These are phyloP conservation scores for Decorospora gaudefroyi DNA, from an alignment of 2,329 filamentous ascomycete species.

Conservation along the genomic window DNA sequence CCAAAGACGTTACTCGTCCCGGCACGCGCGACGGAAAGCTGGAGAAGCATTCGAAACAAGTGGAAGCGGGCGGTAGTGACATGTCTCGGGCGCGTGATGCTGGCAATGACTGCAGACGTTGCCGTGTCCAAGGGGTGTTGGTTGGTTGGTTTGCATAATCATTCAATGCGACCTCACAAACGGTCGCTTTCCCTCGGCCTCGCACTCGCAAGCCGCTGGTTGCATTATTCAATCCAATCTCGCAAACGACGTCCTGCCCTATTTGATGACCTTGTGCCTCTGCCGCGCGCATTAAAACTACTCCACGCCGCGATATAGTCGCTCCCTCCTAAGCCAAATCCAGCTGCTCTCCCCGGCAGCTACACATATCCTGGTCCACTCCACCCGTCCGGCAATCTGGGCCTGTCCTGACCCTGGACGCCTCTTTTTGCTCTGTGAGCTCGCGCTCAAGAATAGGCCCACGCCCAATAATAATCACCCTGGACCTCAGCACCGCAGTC, in stretches of 20 bases:
- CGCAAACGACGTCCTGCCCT: no score
- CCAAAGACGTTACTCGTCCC: constrained; percentile 6
- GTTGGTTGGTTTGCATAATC: neutral
- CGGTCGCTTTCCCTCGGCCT: neutral
- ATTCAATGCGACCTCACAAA: neutral
- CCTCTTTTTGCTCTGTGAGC: constrained; percentile 12
- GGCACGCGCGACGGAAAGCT: constrained; percentile 14
- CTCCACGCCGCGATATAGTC: constrained; percentile 15
- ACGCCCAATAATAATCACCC: constrained; percentile 16
- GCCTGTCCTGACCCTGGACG: constrained; percentile 11
- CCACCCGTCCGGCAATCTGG: constrained; percentile 15
- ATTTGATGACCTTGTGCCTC: no score
- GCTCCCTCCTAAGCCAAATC: constrained; percentile 13
- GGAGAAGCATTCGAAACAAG: constrained; percentile 10
- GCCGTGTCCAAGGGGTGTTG: no score
- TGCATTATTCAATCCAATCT: constrained; percentile 10
- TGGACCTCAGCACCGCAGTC: constrained; percentile 13
- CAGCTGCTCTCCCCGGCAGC: constrained; percentile 7
- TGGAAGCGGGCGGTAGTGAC: constrained; percentile 10
- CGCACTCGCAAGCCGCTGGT: no score
- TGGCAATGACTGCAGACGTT: no score
- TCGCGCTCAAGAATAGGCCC: constrained; percentile 18
- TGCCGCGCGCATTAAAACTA: no score
- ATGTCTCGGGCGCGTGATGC: no score
- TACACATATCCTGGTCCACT: constrained; percentile 6